phyloP scores from a whole-genome alignment of 2,329 filamentous ascomycete species.

The Fusarium sp. region DNA sequence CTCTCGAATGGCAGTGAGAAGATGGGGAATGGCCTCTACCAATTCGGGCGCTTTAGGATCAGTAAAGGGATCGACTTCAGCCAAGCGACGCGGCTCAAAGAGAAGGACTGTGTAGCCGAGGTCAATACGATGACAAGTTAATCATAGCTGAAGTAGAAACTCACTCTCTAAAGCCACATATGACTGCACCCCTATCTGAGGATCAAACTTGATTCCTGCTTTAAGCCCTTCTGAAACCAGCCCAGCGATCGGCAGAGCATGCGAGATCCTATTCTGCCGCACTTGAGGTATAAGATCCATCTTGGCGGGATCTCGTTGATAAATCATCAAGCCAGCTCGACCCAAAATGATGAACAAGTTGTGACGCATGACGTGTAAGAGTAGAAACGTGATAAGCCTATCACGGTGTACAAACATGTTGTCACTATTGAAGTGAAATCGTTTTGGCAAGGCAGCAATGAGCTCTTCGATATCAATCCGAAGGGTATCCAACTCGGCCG shows the following conservation, averaged over 20 bases:
- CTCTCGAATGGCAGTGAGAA: background rate
- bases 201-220: background rate
- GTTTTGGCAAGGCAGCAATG: background rate
- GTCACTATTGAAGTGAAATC: background rate
- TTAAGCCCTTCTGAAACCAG: background rate
- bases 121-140: background rate
- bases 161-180: background rate
- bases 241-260: background rate
- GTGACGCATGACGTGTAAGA: background rate
- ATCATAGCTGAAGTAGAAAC: background rate
- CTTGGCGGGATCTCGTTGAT: background rate
- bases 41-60: background rate
- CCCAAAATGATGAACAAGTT: background rate
- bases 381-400: background rate
- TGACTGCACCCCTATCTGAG: background rate
- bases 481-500: background rate
- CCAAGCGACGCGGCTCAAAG: background rate
- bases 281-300: background rate
- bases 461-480: background rate
- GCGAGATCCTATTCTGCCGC: background rate
- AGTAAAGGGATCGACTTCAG: background rate
- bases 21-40: background rate
- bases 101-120: background rate
- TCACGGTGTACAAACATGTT: background rate
- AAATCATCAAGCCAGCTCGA: background rate